Base-by-base conservation (phyloP, 495 filamentous ascomycete species). In the Opeltia flavorubescens region DNA sequence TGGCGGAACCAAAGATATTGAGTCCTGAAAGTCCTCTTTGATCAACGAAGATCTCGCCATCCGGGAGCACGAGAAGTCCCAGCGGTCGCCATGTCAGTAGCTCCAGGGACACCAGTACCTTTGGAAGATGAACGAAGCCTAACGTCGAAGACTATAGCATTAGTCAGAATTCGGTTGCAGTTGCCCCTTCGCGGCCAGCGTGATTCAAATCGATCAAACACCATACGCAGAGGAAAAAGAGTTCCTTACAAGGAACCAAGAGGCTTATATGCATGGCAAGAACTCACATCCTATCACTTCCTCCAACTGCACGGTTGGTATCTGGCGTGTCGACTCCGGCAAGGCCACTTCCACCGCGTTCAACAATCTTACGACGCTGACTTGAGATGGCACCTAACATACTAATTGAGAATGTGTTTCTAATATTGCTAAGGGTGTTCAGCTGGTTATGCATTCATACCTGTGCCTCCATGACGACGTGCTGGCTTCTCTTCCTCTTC, bases 241-340 rank as follows among this genome's bases (percentile, higher is more conserved):
- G 81, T 82, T 86, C 80, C 86, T 89, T 91, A 89, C 85, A 81
- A 86, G 84, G 83, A 85, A 86, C 83, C 75, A 72, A 76, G 68
- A 68, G 77, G 65, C 67, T 66, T 63, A 63, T 63, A 70, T 60
- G 61, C 63, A 69, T 59, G 62, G 68, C 65, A 76, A 74, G 76
- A 75, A 94, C 91, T 94, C 86, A 98, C 91, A 98, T 96, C 83
- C 91, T 84, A 71, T 91, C 86, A 74, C 85, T 91, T 63, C 84
- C 84, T 67, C 83, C 84, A 63, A 89, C 77, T 70, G 81, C 83
- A 70, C 85, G 81, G 75, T 79, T 86, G 68, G 84, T 82, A 62
- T 91, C 84, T 58, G 82, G 80, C 64, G 78, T 82, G 59, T 89
- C 83, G 64, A 80, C 76, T 55, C 68, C 67, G 52, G 64, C 68